Percentiles rank a stretch among this genome's conserved stretches.
phyloP scores from a whole-genome alignment of 805 yeast genomes.

The Kodamaea restingae region DNA sequence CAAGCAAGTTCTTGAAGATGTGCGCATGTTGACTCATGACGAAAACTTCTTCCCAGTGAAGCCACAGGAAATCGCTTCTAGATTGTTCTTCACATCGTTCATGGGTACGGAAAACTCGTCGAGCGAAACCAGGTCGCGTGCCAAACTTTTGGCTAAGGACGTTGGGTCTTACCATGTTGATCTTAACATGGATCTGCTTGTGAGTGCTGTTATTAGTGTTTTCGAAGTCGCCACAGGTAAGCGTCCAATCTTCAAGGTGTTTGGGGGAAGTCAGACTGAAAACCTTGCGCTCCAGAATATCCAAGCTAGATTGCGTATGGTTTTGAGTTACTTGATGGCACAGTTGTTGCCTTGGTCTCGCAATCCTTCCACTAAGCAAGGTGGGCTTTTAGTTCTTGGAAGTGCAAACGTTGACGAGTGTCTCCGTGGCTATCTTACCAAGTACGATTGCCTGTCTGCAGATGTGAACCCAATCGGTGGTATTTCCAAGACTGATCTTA shows the following conservation, averaged over 20 bases:
- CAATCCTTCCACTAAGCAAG: slow-evolving; percentile 45
- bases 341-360: slow-evolving; percentile 95
- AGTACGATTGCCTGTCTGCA: slow-evolving; percentile 96
- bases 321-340: slow-evolving; percentile 86
- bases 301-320: slow-evolving; percentile 96
- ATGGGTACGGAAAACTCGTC: slow-evolving; percentile 98
- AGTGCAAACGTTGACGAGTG: slow-evolving; percentile 98
- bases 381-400: slow-evolving; percentile 87
- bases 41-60: slow-evolving; percentile 62
- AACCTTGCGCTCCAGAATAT: slow-evolving; percentile 94
- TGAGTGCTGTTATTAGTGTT: slow-evolving; percentile 64
- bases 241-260: slow-evolving; percentile 80
- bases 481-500: slow-evolving; percentile 89
- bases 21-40: slow-evolving; percentile 59
- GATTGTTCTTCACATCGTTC: slow-evolving; percentile 82
- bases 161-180: slow-evolving; percentile 91
- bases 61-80: slow-evolving; percentile 71
- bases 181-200: slow-evolving; percentile 85
- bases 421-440: slow-evolving; percentile 89
- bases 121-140: slow-evolving; percentile 76
- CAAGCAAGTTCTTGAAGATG: slow-evolving; percentile 72
- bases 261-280: slow-evolving; percentile 91
- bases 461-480: slow-evolving; percentile 99
- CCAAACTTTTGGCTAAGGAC: slow-evolving; percentile 65
- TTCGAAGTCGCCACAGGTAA: slow-evolving; percentile 91